Conservation (phyloP, 768 basidiomycete genomes). For the Rubroboletus satanas region DNA sequence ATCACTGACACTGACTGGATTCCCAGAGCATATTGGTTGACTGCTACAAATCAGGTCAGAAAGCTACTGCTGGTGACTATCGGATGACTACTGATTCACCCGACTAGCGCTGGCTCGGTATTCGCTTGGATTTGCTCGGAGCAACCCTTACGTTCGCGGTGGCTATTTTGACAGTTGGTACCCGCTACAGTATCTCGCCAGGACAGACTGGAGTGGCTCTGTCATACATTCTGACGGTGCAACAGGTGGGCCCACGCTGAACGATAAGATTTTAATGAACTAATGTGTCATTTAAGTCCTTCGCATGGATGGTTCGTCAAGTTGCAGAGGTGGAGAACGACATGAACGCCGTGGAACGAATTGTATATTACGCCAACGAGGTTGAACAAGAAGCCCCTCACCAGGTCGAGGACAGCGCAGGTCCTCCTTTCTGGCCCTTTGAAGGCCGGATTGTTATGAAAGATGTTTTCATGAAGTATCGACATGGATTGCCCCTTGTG, state of each 20-base stretch:
- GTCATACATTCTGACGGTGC: conserved; percentile 76
- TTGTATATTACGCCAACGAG: conserved; percentile 74
- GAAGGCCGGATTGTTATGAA: conserved; percentile 71
- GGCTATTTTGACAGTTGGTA: conserved; percentile 71
- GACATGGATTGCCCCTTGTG: conserved; percentile 84
- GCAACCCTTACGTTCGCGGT: conserved; percentile 68
- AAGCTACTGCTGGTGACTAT: neutral
- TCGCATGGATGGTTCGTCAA: conserved; percentile 75
- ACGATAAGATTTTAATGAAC: neutral
- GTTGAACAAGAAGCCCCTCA: conserved; percentile 82
- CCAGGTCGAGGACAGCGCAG: conserved; percentile 56
- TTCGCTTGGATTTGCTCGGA: conserved; percentile 87
- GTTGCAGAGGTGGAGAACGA: conserved; percentile 87
- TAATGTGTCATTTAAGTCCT: conserved; percentile 38
- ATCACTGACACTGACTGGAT: neutral
- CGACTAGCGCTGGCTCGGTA: conserved; percentile 73
- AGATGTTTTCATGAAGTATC: conserved; percentile 74
- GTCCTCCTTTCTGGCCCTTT: conserved; percentile 67
- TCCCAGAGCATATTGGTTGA: conserved; percentile 76
- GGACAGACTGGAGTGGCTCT: conserved; percentile 73
- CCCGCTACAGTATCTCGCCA: conserved; percentile 71
- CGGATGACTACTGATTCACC: neutral
- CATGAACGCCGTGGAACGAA: conserved; percentile 88
- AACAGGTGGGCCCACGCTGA: conserved; percentile 48
- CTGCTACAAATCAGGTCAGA: conserved; percentile 71